Evolutionary conservation across 441 rosid genomes (phyloP).

Genomic region (Pelargonium australe): DNA sequence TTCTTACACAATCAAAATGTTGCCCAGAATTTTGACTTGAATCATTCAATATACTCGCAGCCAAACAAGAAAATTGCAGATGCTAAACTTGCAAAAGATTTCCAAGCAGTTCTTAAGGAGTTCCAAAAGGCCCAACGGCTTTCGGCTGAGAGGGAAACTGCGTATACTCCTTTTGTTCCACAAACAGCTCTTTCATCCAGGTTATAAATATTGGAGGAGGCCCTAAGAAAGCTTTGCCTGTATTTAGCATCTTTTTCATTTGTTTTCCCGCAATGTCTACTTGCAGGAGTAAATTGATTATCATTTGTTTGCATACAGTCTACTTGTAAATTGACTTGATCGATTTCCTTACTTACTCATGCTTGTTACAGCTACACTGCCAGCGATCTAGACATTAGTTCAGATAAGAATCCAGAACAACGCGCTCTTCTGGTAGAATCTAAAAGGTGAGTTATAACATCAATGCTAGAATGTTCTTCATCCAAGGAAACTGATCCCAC

Average conservation of each 20-base stretch:
- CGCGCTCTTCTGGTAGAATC: constrained; percentile 66
- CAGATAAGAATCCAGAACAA: constrained; percentile 52
- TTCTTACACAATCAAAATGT: background rate
- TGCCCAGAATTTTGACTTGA: background rate
- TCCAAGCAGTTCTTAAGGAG: constrained; percentile 49
- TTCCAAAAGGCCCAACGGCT: constrained; percentile 64
- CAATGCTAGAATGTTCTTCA: background rate
- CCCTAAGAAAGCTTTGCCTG: background rate
- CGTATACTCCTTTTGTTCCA: constrained; percentile 41
- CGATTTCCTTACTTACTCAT: background rate
- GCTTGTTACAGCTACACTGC: constrained; percentile 43
- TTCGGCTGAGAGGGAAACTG: constrained; percentile 59
- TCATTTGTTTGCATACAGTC: background rate
- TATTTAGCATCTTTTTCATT: background rate
- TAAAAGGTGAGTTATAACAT: constrained; percentile 42
- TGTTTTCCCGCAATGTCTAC: no score
- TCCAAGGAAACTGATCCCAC: background rate
- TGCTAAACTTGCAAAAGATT: constrained; percentile 71
- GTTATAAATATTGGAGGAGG: constrained; percentile 19
- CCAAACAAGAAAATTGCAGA: constrained; percentile 56
- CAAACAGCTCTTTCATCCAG: constrained; percentile 29
- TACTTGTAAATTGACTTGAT: background rate
- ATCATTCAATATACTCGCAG: constrained; percentile 17
- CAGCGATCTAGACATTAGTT: constrained; percentile 40
- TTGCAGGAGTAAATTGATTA: no score